phyloP scores from a whole-genome alignment of 148 eudicot genomes.

The Arctostaphylos glauca region DNA sequence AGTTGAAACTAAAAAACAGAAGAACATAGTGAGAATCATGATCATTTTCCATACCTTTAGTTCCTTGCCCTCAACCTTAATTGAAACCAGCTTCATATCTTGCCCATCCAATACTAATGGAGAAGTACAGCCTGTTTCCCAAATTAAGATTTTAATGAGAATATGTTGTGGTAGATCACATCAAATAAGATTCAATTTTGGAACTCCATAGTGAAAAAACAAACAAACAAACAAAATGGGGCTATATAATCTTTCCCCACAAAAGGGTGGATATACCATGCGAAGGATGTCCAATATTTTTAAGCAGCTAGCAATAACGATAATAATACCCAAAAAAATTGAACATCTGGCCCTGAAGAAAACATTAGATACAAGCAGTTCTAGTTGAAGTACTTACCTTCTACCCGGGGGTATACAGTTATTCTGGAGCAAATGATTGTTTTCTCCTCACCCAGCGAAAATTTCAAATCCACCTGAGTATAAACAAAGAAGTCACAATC shows the following conservation, averaged over 20 bases:
- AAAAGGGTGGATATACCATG: neutral
- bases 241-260: neutral
- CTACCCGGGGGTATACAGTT: slow-evolving; percentile 55
- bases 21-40: neutral
- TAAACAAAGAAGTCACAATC: neutral
- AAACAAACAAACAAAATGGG: neutral
- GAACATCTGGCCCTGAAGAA: neutral
- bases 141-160: neutral
- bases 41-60: slow-evolving; percentile 48
- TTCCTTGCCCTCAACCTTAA: slow-evolving; percentile 61
- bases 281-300: neutral
- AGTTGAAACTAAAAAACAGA: neutral
- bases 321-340: neutral
- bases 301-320: neutral
- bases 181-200: neutral
- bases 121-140: slow-evolving; percentile 53
- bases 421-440: slow-evolving; percentile 79
- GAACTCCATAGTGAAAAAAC: neutral
- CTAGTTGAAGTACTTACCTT: slow-evolving; percentile 43
- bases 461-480: slow-evolving; percentile 81
- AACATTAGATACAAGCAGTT: neutral
- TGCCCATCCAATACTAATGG: slow-evolving; percentile 79
- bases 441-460: slow-evolving; percentile 79
- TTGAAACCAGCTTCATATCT: slow-evolving; percentile 72
- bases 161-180: neutral